Evolutionary conservation across 2,329 filamentous ascomycete species (phyloP).

Genomic region (Emydomyces testavorans): DNA sequence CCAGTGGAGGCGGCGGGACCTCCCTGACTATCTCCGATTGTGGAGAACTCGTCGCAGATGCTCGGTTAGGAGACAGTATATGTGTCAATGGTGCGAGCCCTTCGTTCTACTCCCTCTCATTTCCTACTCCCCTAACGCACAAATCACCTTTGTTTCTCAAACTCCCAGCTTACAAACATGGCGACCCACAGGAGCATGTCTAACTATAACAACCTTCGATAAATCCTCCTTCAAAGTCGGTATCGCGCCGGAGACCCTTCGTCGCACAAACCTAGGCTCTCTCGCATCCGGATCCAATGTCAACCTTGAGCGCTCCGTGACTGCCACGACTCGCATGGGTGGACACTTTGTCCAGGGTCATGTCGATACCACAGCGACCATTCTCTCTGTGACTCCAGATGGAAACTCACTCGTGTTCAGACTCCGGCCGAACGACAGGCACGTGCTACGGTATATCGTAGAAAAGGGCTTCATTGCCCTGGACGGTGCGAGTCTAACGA

Average conservation of each 20-base stretch:
- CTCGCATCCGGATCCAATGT: conserved; percentile 57
- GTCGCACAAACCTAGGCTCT: conserved; percentile 82
- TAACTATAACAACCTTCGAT: conserved; percentile 72
- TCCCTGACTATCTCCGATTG: conserved; percentile 73
- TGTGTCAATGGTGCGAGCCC: conserved; percentile 61
- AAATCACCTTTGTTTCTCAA: too few species aligned
- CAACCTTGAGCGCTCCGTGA: conserved; percentile 89
- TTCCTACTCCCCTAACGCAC: neutral
- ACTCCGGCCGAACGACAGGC: conserved; percentile 57
- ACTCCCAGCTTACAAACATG: neutral
- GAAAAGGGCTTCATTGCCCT: conserved; percentile 94
- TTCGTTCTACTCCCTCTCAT: neutral
- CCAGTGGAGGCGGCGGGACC: conserved; percentile 63
- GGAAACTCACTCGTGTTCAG: conserved; percentile 85
- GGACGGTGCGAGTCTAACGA: conserved; percentile 86
- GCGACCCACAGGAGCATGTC: conserved; percentile 56
- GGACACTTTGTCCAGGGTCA: conserved; percentile 98
- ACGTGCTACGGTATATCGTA: conserved; percentile 74
- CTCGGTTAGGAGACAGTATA: conserved; percentile 83
- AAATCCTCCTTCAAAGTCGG: conserved; percentile 69
- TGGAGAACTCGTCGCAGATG: conserved; percentile 69
- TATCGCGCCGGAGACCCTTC: conserved; percentile 87
- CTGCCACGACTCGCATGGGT: conserved; percentile 86
- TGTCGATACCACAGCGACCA: conserved; percentile 76
- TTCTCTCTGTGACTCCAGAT: conserved; percentile 62